phyloP scores from a whole-genome alignment of 768 basidiomycete genomes.

The Pisolithus albus region DNA sequence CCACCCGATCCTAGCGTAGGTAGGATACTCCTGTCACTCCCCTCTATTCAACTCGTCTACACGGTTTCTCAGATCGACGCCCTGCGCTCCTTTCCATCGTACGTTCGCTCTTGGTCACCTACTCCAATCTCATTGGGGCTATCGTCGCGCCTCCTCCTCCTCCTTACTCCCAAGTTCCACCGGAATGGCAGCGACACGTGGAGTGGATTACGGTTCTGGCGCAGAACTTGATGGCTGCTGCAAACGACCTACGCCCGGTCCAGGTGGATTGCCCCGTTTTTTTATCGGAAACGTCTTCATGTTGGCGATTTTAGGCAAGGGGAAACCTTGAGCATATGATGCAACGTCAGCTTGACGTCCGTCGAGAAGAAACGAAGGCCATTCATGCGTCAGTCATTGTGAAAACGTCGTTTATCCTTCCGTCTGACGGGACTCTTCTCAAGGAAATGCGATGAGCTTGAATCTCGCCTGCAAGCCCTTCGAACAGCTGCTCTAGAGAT shows the following conservation, averaged over 20 bases:
- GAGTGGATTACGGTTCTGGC: slow-evolving; percentile 79
- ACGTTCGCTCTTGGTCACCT: slow-evolving; percentile 72
- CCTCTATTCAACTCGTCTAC: not conserved
- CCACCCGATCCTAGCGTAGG: slow-evolving; percentile 65
- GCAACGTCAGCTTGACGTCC: slow-evolving; percentile 66
- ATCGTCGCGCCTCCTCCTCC: slow-evolving; percentile 61
- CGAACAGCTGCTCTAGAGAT: slow-evolving; percentile 25
- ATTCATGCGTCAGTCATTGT: slow-evolving; percentile 55
- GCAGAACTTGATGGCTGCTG: slow-evolving; percentile 85
- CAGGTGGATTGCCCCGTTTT: slow-evolving; percentile 44
- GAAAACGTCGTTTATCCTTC: not conserved
- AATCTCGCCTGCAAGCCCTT: slow-evolving; percentile 54
- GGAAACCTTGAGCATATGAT: slow-evolving; percentile 79
- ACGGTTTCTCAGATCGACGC: slow-evolving; percentile 55
- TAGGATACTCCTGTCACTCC: slow-evolving; percentile 22
- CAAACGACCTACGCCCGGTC: slow-evolving; percentile 83
- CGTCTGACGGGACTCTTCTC: not conserved
- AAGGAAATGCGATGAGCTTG: slow-evolving; percentile 69
- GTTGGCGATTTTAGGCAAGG: slow-evolving; percentile 47
- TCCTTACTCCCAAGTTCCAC: slow-evolving; percentile 35
- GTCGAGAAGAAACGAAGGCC: slow-evolving; percentile 61
- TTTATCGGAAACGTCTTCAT: not conserved
- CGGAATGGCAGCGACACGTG: slow-evolving; percentile 68
- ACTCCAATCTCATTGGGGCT: slow-evolving; percentile 65
- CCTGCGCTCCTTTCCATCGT: slow-evolving; percentile 67